Percentiles rank a stretch among this genome's conserved stretches.
phyloP scores from a whole-genome alignment of 495 filamentous ascomycete species.

The Aspergillus steynii region DNA sequence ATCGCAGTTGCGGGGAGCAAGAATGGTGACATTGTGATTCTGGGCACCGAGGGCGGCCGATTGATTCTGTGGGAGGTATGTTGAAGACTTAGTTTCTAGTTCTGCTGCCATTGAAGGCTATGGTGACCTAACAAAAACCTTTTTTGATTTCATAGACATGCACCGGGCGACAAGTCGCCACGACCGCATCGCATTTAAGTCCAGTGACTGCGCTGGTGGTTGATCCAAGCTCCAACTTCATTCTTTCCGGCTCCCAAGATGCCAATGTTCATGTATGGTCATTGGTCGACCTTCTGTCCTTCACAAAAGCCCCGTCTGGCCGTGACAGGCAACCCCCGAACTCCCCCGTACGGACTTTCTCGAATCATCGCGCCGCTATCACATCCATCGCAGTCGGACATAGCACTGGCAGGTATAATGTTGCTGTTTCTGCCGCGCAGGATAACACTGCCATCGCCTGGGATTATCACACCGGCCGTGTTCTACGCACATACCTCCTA shows the following conservation, averaged over 20 bases:
- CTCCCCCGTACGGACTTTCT: constrained; percentile 65
- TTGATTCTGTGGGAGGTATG: constrained; percentile 91
- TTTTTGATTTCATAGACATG: constrained; percentile 56
- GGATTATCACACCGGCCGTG: constrained; percentile 78
- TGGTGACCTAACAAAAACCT: not conserved
- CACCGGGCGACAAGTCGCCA: constrained; percentile 84
- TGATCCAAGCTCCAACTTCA: constrained; percentile 70
- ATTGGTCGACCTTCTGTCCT: constrained; percentile 68
- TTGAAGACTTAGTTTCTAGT: constrained; percentile 9
- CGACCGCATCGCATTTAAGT: constrained; percentile 86
- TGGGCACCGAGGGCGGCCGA: constrained; percentile 86
- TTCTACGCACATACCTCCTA: constrained; percentile 78
- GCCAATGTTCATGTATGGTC: constrained; percentile 92
- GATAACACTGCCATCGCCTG: constrained; percentile 84
- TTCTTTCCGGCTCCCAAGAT: constrained; percentile 86
- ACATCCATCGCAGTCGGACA: constrained; percentile 68
- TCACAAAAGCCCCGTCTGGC: constrained; percentile 44
- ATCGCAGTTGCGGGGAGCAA: constrained; percentile 59
- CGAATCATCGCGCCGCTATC: constrained; percentile 78
- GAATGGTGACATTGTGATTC: constrained; percentile 66
- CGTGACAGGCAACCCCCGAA: constrained; percentile 43
- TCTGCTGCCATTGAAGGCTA: not conserved
- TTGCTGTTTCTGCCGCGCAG: constrained; percentile 74
- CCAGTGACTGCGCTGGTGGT: constrained; percentile 74
- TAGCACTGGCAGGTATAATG: constrained; percentile 65